Base-by-base conservation (phyloP, 2,329 filamentous ascomycete species). In the Ascosphaera acerosa region DNA sequence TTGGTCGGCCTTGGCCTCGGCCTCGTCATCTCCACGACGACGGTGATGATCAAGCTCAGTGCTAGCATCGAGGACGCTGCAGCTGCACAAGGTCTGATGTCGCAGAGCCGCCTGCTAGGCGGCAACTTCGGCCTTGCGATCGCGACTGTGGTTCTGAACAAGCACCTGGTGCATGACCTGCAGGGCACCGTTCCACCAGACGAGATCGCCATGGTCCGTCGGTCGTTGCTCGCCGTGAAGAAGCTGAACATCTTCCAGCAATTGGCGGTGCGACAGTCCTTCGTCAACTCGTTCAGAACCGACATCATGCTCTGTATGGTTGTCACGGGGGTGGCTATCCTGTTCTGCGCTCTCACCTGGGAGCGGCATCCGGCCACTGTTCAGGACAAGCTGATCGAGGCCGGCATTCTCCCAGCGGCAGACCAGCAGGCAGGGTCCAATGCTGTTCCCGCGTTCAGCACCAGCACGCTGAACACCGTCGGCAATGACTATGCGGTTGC, bases 1-100 rank as follows among this genome's bases (percentile, higher is more conserved):
- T 35, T 54, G 6, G 46, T 52, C 38, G 52, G 49, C 6, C 43
- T 51, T 14, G 51, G 52, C 2, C 49, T 54, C 33, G 52, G 49
- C 2, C 38, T 52, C 16, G 16, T 20, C 9, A 31, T 20, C 9
- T 12, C 29, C 17, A 31, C 29, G 17, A 20, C 16, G 15, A 19
- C 16, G 10, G 29, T 31, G 34, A 34, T 18, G 30, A 35, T 27
- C 4, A 27, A 27, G 10, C 10, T 27, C n/a, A 27, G 25, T 15
- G 25, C 25, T 32, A 32, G 23, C 32, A 22, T 36, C 38, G 34
- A 36, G 34, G 33, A 47, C 35, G 23, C 29, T 15, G 29, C 29
- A 16, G 15, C 29, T 15, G 29, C 29, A n/a, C 29, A 30, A n/a
- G 29, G 29, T 15, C 12, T 30, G 4, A 30, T 30, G 29, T 17